These are phyloP conservation scores for Cercospora berteroae DNA, from an alignment of 2,329 filamentous ascomycete species.

Conservation along the genomic window DNA sequence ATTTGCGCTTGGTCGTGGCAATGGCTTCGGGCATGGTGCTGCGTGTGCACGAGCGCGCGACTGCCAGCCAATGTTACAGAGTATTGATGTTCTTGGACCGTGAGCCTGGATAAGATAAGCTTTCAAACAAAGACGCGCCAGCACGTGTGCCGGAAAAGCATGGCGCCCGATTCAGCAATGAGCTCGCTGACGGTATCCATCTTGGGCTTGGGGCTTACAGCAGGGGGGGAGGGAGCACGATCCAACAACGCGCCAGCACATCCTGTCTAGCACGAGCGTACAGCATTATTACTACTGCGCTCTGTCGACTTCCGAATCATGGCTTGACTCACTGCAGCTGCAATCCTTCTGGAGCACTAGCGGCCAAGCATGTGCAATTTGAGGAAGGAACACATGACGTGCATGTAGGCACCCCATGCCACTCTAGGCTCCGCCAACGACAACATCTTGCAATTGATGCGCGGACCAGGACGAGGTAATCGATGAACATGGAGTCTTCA, in stretches of 20 bases:
- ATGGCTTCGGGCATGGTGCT: slow-evolving; percentile 50
- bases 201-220: neutral
- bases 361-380: neutral
- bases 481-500: neutral
- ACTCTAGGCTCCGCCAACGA: neutral
- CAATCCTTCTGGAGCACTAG: neutral
- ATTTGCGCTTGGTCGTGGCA: slow-evolving; percentile 80
- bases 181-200: neutral
- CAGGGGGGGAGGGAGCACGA: no score
- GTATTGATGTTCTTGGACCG: neutral
- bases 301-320: neutral
- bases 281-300: neutral
- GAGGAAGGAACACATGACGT: neutral
- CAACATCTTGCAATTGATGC: neutral
- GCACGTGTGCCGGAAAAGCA: neutral
- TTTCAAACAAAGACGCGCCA: neutral
- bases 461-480: neutral
- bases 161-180: neutral
- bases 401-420: neutral
- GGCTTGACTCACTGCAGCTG: neutral
- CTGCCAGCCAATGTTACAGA: neutral
- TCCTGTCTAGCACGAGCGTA: neutral
- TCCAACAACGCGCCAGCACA: neutral
- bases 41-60: neutral
- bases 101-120: neutral